Evolutionary conservation across 2,329 filamentous ascomycete species (phyloP), one percentile per base, ranked within the genome.

Genomic region (Aspergillus hiratsukae): DNA sequence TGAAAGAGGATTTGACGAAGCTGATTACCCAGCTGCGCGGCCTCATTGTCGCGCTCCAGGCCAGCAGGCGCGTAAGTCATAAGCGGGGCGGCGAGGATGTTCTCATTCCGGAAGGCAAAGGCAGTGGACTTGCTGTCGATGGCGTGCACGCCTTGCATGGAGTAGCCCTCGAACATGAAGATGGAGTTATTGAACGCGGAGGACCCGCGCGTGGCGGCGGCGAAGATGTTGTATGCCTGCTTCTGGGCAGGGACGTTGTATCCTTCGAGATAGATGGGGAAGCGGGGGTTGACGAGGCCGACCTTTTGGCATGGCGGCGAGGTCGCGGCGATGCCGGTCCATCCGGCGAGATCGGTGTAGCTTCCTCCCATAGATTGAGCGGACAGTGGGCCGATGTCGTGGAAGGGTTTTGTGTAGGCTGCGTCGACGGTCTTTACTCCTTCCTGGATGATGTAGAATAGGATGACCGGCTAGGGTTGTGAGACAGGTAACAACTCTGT

Each of bases 101-200:
- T 77, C 52, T 78, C 75, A 1, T 65, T 60, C 2, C 81, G 76
- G 66, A 75, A 76, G 19, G 79, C 73, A 55, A 77, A 83, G 1
- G 80, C 80, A 3, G 75, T 73, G 1, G 73, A 71, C 9, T 66
- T 64, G 27, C 58, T 61, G 48, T 66, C 58, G 41, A 79, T 62
- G 0, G 66, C 68, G 52, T 74, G 64, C 2, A 84, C 75, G 1
- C 76, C 81, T 23, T 76, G 66, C 7, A 65, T 68, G 1, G 80
- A 75, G 67, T 84, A 85, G 3, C 79, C 79, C 63, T 85, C 82
- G 53, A 84, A 80, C 76, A 84, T 78, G 69, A 83, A 80, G 48
- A 83, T 69, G 1, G 76, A 76, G 60, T 71, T 62, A 51, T 71
- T 72, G 40, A 75, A 71, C 0, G 62, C 61, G 0, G 74, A 70